Evolutionary conservation across 1,284 basidiomycete species (phyloP).

Genomic region (Fomitopsis pinicola): DNA sequence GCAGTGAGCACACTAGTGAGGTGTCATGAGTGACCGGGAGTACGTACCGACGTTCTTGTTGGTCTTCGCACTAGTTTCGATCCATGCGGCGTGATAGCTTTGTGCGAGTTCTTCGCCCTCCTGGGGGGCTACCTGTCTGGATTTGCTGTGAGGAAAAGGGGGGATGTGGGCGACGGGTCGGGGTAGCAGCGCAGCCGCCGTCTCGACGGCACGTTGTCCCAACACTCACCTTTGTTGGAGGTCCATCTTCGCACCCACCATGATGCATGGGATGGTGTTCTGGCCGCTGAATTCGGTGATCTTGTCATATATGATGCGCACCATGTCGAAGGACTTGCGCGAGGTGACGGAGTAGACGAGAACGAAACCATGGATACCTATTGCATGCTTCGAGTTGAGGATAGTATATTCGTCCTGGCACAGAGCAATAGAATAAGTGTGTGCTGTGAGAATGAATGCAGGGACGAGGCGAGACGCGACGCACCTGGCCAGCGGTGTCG

Average conservation of each 20-base stretch:
- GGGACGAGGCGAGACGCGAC: constrained; percentile 12
- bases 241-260: constrained; percentile 96
- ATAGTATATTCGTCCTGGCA: constrained; percentile 82
- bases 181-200: constrained; percentile 7
- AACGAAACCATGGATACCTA: constrained; percentile 83
- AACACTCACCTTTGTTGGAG: constrained; percentile 62
- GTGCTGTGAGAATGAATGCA: not conserved
- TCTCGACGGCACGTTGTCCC: constrained; percentile 2
- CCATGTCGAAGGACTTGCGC: constrained; percentile 93
- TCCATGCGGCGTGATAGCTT: constrained; percentile 70
- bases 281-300: constrained; percentile 93
- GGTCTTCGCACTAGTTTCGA: constrained; percentile 88
- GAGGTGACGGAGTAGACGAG: constrained; percentile 95
- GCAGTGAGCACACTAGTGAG: constrained; percentile 6
- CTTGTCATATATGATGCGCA: constrained; percentile 95
- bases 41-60: constrained; percentile 87
- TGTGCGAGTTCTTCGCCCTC: constrained; percentile 80
- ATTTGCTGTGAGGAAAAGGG: constrained; percentile 29
- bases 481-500: constrained; percentile 94
- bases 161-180: constrained; percentile 16
- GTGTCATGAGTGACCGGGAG: constrained; percentile 1
- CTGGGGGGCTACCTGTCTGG: constrained; percentile 71
- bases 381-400: constrained; percentile 77
- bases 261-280: constrained; percentile 88
- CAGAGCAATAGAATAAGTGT: not conserved